phyloP scores from a whole-genome alignment of 73 alveolate genomes.

The Tetrahymena malaccensis region DNA sequence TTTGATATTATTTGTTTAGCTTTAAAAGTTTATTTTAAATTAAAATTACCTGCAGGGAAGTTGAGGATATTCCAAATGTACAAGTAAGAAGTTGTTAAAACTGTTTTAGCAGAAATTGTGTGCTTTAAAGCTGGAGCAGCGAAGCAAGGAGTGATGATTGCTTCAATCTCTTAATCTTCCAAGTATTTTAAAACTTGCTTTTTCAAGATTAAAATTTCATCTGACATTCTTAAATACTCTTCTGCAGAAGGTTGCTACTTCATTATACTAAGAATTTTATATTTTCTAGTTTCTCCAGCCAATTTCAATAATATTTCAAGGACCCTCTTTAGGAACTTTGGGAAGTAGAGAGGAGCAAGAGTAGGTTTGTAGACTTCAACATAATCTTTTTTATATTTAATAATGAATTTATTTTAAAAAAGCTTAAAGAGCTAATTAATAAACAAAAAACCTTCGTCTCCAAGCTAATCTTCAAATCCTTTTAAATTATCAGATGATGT shows the following conservation, averaged over 20 bases:
- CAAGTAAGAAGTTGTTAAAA: slow-evolving; percentile 22
- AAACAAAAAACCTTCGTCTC: background rate
- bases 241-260: background rate
- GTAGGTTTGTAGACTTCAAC: background rate
- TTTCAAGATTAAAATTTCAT: background rate
- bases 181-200: background rate
- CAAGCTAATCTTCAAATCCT: background rate
- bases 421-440: background rate
- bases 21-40: too few relatives aligned
- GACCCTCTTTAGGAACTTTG: background rate
- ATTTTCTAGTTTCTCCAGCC: background rate
- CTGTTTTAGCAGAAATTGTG: slow-evolving; percentile 9
- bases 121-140: slow-evolving; percentile 51
- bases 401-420: background rate
- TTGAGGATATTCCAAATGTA: slow-evolving; percentile 47
- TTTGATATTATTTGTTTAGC: too few relatives aligned
- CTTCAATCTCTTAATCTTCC: slow-evolving; percentile 37
- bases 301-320: background rate
- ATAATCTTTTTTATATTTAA: background rate
- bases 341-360: background rate
- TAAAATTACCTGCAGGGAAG: slow-evolving; percentile 48
- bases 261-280: background rate
- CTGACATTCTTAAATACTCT: background rate
- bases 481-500: background rate
- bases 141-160: slow-evolving; percentile 38